Conservation (phyloP, 176 grass and related monocot genomes). For the Bolboschoenus planiculmis region DNA sequence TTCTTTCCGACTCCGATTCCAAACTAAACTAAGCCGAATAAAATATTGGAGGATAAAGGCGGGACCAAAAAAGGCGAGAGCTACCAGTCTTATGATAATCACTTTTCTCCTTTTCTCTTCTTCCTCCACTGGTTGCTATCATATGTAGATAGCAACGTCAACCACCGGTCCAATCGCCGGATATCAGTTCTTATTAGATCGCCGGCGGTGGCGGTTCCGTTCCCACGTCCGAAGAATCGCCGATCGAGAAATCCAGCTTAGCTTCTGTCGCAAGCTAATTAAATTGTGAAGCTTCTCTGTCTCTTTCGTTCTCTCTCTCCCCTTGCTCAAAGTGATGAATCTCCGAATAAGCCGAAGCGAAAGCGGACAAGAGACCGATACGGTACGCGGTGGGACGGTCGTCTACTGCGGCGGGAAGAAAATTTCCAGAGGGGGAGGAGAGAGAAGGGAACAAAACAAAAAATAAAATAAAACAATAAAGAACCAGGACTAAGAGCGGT, state of each 20-base stretch:
- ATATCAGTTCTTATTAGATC: not conserved
- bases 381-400: slow-evolving; percentile 4
- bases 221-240: not conserved
- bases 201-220: not conserved
- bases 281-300: not conserved
- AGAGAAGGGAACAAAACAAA: slow-evolving; percentile 7
- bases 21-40: not conserved
- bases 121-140: not conserved
- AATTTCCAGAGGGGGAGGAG: not conserved
- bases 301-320: not conserved
- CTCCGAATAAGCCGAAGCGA: not conserved
- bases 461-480: not conserved
- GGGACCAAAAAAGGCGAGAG: not conserved
- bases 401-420: slow-evolving; percentile 25
- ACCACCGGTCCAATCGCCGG: not conserved
- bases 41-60: not conserved
- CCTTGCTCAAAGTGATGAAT: not conserved
- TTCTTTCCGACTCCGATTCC: not conserved
- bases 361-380: slow-evolving; percentile 1
- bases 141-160: not conserved
- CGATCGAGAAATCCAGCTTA: slow-evolving; percentile 16
- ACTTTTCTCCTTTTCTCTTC: not conserved
- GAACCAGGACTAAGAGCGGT: slow-evolving; percentile 7
- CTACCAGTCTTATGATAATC: slow-evolving; percentile 37
- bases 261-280: not conserved